Conservation (phyloP, 306 rosid genomes). For the Quercus rubra region DNA sequence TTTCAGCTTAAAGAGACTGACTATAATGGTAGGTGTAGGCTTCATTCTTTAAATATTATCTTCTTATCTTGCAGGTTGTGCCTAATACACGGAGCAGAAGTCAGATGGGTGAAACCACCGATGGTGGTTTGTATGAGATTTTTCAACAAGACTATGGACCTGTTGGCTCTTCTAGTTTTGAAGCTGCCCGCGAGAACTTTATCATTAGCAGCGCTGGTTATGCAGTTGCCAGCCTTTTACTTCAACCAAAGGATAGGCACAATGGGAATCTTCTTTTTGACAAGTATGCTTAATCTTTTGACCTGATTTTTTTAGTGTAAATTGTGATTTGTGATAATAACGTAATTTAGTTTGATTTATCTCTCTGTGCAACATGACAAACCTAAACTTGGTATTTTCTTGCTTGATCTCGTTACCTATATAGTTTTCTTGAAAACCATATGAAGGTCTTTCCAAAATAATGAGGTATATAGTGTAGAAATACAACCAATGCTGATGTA, state of each 20-base stretch:
- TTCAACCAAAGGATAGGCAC: slow-evolving; percentile 99
- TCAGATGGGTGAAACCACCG: slow-evolving; percentile 99
- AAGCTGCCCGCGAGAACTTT: slow-evolving; percentile 95
- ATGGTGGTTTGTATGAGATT: slow-evolving; percentile 94
- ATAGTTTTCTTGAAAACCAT: background rate
- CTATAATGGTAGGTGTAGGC: background rate
- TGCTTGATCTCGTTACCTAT: background rate
- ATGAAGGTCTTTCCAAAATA: background rate
- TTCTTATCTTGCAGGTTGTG: slow-evolving; percentile 65
- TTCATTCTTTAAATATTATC: slow-evolving; percentile 12
- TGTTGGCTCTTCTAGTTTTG: slow-evolving; percentile 77
- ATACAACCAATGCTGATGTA: slow-evolving; percentile 11
- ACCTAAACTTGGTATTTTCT: background rate
- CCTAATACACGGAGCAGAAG: slow-evolving; percentile 92
- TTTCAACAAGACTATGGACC: slow-evolving; percentile 96
- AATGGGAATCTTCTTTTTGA: slow-evolving; percentile 91
- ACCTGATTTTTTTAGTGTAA: background rate
- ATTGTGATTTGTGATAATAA: slow-evolving; percentile 7
- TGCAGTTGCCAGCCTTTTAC: slow-evolving; percentile 95
- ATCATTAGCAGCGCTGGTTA: slow-evolving; percentile 95
- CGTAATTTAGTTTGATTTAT: slow-evolving; percentile 13
- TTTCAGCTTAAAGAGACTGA: background rate
- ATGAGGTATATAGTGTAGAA: background rate
- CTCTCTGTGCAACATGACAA: background rate
- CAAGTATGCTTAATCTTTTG: slow-evolving; percentile 46